A percentile compares a stretch with the other conserved stretches of the same genome.
Evolutionary conservation across 805 yeast genomes (phyloP).

Genomic region (Diddensiella santjacobensis): DNA sequence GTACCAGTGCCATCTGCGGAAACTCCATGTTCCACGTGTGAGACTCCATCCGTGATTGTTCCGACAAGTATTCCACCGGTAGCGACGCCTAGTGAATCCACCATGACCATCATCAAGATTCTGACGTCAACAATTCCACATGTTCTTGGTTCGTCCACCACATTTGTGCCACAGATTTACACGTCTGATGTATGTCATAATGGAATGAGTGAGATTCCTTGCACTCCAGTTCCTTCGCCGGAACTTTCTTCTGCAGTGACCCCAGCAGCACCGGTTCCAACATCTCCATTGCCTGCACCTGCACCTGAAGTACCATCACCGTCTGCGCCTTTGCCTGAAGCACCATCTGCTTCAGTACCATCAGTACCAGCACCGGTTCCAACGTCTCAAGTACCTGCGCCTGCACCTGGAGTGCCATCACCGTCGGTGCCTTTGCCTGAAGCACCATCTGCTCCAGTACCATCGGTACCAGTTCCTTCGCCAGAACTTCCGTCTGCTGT

Average conservation of each 20-base stretch:
- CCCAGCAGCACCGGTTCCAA: neutral
- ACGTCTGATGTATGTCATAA: neutral
- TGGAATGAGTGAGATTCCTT: neutral
- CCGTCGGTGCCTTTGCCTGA: neutral
- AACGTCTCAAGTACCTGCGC: neutral
- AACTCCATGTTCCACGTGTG: neutral
- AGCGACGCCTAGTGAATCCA: neutral
- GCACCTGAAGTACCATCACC: neutral
- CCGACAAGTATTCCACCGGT: no score
- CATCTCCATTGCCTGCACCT: no score
- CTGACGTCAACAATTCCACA: neutral
- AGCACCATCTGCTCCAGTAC: constrained; percentile 1
- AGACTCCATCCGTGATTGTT: neutral
- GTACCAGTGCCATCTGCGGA: neutral
- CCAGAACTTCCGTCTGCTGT: no score
- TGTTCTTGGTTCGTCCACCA: neutral
- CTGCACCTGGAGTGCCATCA: neutral
- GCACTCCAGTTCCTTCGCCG: neutral
- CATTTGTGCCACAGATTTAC: neutral
- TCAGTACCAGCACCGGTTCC: neutral
- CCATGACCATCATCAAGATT: neutral
- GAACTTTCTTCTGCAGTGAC: neutral
- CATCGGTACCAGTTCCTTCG: neutral
- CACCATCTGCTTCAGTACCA: neutral
- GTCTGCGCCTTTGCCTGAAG: neutral